phyloP scores from a whole-genome alignment of 2,329 filamentous ascomycete genomes.

The Cladosporium cucumerinum region DNA sequence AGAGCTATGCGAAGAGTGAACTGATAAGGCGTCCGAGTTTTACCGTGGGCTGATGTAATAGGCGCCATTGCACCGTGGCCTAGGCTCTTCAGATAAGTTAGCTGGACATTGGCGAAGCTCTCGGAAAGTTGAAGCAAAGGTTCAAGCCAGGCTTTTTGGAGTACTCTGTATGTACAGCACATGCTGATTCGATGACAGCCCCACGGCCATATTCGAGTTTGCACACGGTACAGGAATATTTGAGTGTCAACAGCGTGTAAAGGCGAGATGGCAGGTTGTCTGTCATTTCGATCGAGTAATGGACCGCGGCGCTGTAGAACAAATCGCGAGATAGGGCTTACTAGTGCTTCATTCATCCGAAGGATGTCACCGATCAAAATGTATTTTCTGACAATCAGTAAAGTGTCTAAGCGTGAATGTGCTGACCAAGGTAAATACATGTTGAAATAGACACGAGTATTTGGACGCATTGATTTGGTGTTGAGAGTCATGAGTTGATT shows the following conservation, averaged over 20 bases:
- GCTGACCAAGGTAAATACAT: no score
- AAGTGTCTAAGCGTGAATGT: no score
- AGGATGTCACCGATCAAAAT: background rate
- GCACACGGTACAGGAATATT: background rate
- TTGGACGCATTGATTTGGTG: no score
- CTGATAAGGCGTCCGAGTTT: slow-evolving; percentile 1
- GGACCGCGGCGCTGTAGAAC: background rate
- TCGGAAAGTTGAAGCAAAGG: background rate
- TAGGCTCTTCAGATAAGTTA: background rate
- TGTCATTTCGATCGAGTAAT: background rate
- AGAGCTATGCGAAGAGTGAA: background rate
- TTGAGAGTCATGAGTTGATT: no score
- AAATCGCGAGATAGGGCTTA: background rate
- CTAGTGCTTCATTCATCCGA: background rate
- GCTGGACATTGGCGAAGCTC: background rate
- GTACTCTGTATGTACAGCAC: background rate
- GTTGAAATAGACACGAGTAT: no score
- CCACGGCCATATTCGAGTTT: background rate
- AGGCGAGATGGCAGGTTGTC: background rate
- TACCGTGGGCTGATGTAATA: background rate
- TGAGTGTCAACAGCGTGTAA: background rate
- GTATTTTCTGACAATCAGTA: no score
- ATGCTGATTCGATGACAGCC: background rate
- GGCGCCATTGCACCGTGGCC: background rate
- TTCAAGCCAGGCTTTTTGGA: background rate